Evolutionary conservation across 208 protist genomes (phyloP).

Genomic region (Trypanosoma boissoni): DNA sequence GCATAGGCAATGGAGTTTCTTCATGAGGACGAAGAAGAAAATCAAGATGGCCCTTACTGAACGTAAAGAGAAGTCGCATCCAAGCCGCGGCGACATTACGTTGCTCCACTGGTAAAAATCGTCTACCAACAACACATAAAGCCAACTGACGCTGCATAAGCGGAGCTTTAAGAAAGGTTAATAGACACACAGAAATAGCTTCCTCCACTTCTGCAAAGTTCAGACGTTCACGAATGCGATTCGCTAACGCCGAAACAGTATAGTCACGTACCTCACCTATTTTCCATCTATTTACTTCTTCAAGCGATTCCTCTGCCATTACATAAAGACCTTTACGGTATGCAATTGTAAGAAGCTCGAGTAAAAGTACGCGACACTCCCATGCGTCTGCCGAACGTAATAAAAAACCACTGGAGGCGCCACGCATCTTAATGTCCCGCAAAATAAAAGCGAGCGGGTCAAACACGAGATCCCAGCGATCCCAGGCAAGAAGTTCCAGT

Average conservation of each 20-base stretch:
- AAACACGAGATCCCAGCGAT: conserved; percentile 31
- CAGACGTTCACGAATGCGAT: conserved; percentile 7
- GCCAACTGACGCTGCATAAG: conserved; percentile 40
- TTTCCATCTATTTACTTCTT: not conserved
- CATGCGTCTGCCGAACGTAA: conserved; percentile 20
- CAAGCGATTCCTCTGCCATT: conserved; percentile 8
- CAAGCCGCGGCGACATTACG: conserved; percentile 34
- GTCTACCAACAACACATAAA: conserved; percentile 41
- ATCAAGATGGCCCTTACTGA: conserved; percentile 25
- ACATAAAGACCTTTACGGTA: conserved; percentile 25
- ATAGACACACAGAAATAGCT: conserved; percentile 22
- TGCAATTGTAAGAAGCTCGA: conserved; percentile 25
- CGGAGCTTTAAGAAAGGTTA: conserved; percentile 20
- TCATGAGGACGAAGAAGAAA: conserved; percentile 17
- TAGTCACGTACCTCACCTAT: not conserved
- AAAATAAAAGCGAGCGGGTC: conserved; percentile 17
- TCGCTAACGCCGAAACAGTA: not conserved
- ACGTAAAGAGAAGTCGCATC: conserved; percentile 30
- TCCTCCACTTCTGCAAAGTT: conserved; percentile 24
- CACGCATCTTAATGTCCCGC: conserved; percentile 5
- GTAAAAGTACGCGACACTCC: conserved; percentile 29
- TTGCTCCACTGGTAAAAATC: conserved; percentile 44
- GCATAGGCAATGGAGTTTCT: not conserved
- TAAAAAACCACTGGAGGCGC: conserved; percentile 14
- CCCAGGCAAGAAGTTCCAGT: conserved; percentile 25